phyloP scores from a whole-genome alignment of 2,329 filamentous ascomycete genomes.

The Metarhizium guizhouense region DNA sequence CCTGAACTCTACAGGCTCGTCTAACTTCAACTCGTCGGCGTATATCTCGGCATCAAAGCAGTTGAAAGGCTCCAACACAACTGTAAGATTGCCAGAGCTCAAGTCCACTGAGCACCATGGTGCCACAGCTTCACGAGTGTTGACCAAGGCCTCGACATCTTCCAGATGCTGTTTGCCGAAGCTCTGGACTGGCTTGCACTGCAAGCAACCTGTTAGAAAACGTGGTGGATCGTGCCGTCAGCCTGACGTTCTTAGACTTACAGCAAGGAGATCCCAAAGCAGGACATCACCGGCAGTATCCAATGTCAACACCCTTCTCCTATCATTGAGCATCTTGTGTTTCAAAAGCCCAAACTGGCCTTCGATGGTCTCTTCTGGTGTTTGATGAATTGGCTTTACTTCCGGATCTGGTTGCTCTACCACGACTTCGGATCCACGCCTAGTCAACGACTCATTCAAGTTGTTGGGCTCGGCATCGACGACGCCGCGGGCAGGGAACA shows the following conservation, averaged over 20 bases:
- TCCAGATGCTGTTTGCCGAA: conserved; percentile 93
- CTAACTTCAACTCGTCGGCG: conserved; percentile 73
- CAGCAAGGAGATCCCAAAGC: conserved; percentile 86
- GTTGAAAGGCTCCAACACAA: conserved; percentile 86
- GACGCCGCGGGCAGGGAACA: conserved; percentile 53
- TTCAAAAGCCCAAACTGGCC: conserved; percentile 94
- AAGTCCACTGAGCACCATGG: conserved; percentile 97
- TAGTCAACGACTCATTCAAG: conserved; percentile 31
- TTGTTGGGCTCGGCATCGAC: conserved; percentile 49
- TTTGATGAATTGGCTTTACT: conserved; percentile 53
- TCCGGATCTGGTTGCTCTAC: conserved; percentile 21
- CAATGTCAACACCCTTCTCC: conserved; percentile 78
- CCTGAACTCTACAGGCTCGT: conserved; percentile 69
- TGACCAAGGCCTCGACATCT: conserved; percentile 79
- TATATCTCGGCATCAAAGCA: conserved; percentile 98
- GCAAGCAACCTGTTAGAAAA: not conserved
- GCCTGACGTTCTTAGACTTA: conserved; percentile 27
- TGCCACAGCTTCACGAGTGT: conserved; percentile 79
- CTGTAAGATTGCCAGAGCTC: conserved; percentile 82
- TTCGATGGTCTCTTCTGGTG: conserved; percentile 77
- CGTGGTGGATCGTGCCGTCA: not conserved
- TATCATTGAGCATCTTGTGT: conserved; percentile 83
- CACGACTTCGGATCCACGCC: conserved; percentile 26
- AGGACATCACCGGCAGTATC: conserved; percentile 94
- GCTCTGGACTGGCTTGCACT: conserved; percentile 82